Conservation (phyloP, 768 basidiomycete species). For the Paxillus ammoniavirescens region DNA sequence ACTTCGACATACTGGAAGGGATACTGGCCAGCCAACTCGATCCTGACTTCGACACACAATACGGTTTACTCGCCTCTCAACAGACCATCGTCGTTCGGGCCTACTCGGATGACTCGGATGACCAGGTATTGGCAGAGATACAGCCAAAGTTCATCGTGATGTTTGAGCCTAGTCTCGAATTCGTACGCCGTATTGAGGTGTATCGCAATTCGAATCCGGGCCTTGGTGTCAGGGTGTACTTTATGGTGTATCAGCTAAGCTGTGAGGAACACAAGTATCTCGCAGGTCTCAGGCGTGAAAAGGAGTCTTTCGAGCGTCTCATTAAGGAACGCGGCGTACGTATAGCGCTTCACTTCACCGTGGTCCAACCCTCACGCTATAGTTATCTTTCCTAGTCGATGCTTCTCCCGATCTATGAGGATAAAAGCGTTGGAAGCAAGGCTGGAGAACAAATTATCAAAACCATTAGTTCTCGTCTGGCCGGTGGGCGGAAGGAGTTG, state of each 20-base stretch:
- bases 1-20: constrained; percentile 22
- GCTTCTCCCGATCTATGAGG: constrained; percentile 81
- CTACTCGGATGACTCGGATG: constrained; percentile 92
- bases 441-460: constrained; percentile 63
- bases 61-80: constrained; percentile 75
- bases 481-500: constrained; percentile 76
- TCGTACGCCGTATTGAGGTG: constrained; percentile 89
- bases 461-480: constrained; percentile 81
- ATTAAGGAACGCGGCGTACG: constrained; percentile 90
- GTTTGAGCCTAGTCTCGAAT: constrained; percentile 94
- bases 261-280: constrained; percentile 97
- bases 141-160: constrained; percentile 91
- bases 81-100: constrained; percentile 83
- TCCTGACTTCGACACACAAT: constrained; percentile 70
- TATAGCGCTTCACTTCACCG: constrained; percentile 12
- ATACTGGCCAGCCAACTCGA: constrained; percentile 35
- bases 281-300: constrained; percentile 84
- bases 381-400: constrained; percentile 58
- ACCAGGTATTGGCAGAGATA: constrained; percentile 81
- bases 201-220: constrained; percentile 85
- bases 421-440: constrained; percentile 40
- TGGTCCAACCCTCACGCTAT: not conserved
- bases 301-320: constrained; percentile 88
- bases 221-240: constrained; percentile 84
- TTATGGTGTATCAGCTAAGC: constrained; percentile 91